A percentile compares a stretch with the other conserved stretches of the same genome.
Conservation (phyloP, 2,329 filamentous ascomycete genomes). For the Diplodia mutila region DNA sequence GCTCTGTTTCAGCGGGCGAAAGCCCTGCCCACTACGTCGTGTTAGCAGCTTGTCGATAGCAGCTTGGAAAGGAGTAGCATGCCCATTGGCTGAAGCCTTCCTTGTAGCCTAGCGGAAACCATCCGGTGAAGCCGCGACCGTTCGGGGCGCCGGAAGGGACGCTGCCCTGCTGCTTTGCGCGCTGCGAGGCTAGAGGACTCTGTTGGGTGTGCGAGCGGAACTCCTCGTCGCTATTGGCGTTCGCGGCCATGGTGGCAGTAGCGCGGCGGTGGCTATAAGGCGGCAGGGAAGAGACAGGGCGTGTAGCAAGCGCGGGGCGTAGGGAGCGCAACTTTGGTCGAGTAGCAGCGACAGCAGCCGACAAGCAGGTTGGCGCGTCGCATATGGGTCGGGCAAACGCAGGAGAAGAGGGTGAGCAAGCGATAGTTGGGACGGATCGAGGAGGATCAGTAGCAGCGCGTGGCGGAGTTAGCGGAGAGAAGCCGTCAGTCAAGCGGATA, state of each 20-base stretch:
- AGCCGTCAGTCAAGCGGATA: not conserved
- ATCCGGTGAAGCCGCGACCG: conserved; percentile 46
- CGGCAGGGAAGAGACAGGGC: not conserved
- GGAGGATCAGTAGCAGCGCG: conserved; percentile 5
- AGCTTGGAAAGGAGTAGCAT: conserved; percentile 42
- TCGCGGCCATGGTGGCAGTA: conserved; percentile 21
- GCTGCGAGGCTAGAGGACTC: conserved; percentile 54
- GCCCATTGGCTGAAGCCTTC: conserved; percentile 93
- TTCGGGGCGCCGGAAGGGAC: conserved; percentile 34
- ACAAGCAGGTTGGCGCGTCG: not conserved
- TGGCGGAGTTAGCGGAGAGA: conserved; percentile 17
- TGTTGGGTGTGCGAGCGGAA: conserved; percentile 42
- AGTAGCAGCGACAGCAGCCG: not conserved
- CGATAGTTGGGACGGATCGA: not conserved
- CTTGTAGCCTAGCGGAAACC: conserved; percentile 88
- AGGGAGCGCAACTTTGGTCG: conserved; percentile 2
- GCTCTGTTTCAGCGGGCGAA: conserved; percentile 83
- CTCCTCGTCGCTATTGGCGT: conserved; percentile 19
- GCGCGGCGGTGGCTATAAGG: not conserved
- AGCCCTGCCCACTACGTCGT: conserved; percentile 74
- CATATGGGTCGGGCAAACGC: not conserved
- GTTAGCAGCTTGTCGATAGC: not conserved
- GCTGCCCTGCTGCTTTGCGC: conserved; percentile 43
- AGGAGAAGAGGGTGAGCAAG: not conserved
- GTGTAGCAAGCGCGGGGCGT: not conserved